These are phyloP conservation scores for Citrullus mucosospermus DNA, from an alignment of 306 rosid species.

Conservation along the genomic window DNA sequence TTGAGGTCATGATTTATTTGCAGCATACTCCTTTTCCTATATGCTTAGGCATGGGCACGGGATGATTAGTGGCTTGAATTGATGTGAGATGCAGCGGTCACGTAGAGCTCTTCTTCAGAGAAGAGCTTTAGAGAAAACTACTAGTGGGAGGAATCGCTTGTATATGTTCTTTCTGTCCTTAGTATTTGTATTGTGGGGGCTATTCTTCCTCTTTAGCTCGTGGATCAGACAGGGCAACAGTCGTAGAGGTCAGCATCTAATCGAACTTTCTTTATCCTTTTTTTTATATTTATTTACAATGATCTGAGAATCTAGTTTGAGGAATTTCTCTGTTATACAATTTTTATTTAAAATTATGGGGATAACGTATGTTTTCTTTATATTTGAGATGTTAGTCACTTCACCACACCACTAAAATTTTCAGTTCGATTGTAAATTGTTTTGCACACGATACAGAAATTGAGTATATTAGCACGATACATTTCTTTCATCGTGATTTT, in stretches of 20 bases:
- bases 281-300: not conserved
- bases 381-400: not conserved
- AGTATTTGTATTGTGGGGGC: conserved; percentile 55
- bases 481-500: not conserved
- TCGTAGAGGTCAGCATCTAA: conserved; percentile 32
- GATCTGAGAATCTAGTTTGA: not conserved
- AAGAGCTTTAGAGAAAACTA: conserved; percentile 8
- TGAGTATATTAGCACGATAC: not conserved
- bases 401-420: not conserved
- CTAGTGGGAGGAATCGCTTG: not conserved
- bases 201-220: conserved; percentile 50
- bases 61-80: not conserved
- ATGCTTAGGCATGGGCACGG: not conserved
- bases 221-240: conserved; percentile 59
- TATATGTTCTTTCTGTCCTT: conserved; percentile 30
- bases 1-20: not conserved
- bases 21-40: not conserved
- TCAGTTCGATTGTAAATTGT: not conserved
- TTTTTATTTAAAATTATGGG: not conserved
- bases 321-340: not conserved
- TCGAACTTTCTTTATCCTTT: not conserved
- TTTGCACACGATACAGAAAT: not conserved
- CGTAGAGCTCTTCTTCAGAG: conserved; percentile 11
- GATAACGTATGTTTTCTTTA: not conserved
- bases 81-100: conserved; percentile 14